Base-by-base conservation (phyloP, 345 rosid species). In the Salix arbutifolia region DNA sequence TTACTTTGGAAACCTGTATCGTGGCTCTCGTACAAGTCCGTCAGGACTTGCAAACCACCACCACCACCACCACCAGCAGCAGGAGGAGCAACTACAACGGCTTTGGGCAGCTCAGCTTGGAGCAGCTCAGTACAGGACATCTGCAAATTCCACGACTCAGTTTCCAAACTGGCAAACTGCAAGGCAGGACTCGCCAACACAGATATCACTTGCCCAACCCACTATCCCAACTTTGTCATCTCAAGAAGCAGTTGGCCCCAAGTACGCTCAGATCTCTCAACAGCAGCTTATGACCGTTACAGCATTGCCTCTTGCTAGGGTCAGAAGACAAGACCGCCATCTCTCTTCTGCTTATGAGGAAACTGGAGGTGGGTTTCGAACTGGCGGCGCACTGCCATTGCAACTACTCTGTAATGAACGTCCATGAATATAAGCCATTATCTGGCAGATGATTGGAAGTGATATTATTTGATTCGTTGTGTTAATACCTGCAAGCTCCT, bases 371-470 rank as follows among this genome's bases (percentile, higher is more conserved):
- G 84, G 79, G 48, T 78, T 88, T 69, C 79, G 75, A 14, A 76
- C 88, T 1, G 80, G 85, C 28, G 66, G 87, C 58, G 76, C 90
- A 65, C 71, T 83, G 65, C 86, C 91, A 4, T 84, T 88, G 89
- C 95, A 88, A 64, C 68, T 88, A 65, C 92, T 87, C 68, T 94
- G 91, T 85, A 85, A 88, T 19, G 88, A 89, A 60, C 83, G 76
- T 74, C 83, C 70, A 4, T 85, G 82, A 88, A 42, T 25, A 9
- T 7, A 1, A 17, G 37, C 17, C 4, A 26, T 33, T 72, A 12
- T 9, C 38, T 21, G 35, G 4, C 35, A 53, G 19, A 28, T 1
- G 64, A 58, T 37, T 14, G 72, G 53, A 28, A 23, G 61, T 40
- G 56, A n/a, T 73, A 62, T 68, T 74, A 65, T 68, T 81, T 77